Conservation (phyloP, 2,329 filamentous ascomycete genomes). For the Pyrenophora teres region DNA sequence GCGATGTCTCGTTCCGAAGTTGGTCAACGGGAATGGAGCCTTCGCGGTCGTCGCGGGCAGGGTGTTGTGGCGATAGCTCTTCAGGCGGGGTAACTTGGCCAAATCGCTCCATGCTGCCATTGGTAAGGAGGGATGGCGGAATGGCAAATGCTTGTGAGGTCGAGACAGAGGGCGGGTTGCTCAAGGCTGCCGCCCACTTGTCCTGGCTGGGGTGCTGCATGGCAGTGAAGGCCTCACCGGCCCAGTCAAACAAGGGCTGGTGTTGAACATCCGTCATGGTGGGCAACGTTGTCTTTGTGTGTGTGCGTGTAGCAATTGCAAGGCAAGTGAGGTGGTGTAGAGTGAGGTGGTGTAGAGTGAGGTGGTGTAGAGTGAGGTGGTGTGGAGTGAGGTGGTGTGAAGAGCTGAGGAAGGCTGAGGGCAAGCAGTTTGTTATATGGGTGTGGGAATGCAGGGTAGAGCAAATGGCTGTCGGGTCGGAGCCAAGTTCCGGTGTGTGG, state of each 20-base stretch:
- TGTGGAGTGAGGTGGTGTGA: neutral
- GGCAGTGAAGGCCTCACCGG: constrained; percentile 34
- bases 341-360: neutral
- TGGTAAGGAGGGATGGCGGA: constrained; percentile 36
- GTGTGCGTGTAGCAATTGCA: neutral
- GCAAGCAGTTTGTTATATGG: neutral
- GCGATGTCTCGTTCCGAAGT: constrained; percentile 33
- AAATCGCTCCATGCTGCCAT: constrained; percentile 36
- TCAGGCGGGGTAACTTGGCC: constrained; percentile 47
- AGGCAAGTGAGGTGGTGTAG: neutral
- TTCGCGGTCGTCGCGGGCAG: constrained; percentile 16
- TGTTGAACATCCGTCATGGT: constrained; percentile 30
- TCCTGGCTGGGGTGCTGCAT: constrained; percentile 26
- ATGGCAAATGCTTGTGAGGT: constrained; percentile 29
- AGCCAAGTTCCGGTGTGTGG: neutral
- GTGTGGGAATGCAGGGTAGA: neutral
- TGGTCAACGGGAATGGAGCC: constrained; percentile 37
- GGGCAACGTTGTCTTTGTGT: neutral
- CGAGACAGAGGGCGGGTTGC: constrained; percentile 6
- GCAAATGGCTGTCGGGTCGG: neutral
- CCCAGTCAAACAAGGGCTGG: constrained; percentile 31
- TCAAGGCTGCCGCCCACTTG: constrained; percentile 31
- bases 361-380: neutral
- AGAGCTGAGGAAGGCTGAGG: too few species aligned
- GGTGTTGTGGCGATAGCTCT: constrained; percentile 37